Conservation (phyloP, 371 early-diverging fungal genomes). For the Apophysomyces sp. region DNA sequence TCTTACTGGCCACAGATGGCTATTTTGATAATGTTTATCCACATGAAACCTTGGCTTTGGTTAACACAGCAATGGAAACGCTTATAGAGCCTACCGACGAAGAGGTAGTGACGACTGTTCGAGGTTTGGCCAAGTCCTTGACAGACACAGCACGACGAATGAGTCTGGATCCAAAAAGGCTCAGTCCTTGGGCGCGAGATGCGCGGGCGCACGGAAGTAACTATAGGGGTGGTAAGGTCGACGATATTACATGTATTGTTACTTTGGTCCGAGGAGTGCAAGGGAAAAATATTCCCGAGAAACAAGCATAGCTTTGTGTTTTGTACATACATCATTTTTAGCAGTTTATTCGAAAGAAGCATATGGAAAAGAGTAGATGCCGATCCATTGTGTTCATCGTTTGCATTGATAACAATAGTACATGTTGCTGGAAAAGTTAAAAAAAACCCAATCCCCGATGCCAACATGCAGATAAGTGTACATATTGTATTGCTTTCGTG, state of each 20-base stretch:
- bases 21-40: slow-evolving; percentile 72
- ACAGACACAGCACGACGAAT: slow-evolving; percentile 58
- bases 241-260: slow-evolving; percentile 53
- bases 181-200: slow-evolving; percentile 50
- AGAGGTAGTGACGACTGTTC: slow-evolving; percentile 49
- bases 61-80: slow-evolving; percentile 45
- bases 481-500: too few relatives aligned
- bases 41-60: slow-evolving; percentile 56
- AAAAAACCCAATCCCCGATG: too few relatives aligned
- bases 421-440: too few relatives aligned
- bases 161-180: slow-evolving; percentile 54
- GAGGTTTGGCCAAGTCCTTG: slow-evolving; percentile 51
- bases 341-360: neutral
- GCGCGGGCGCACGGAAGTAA: slow-evolving; percentile 49
- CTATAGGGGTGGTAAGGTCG: slow-evolving; percentile 49
- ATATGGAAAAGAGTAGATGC: neutral
- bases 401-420: neutral
- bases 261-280: slow-evolving; percentile 35
- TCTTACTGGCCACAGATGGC: slow-evolving; percentile 71
- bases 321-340: neutral
- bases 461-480: too few relatives aligned
- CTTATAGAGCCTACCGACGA: slow-evolving; percentile 25
- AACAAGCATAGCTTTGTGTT: neutral
- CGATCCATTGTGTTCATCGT: neutral
- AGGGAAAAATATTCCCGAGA: neutral